Conservation (phyloP, 139 green algal genomes). For the Picochlorum sp. region DNA sequence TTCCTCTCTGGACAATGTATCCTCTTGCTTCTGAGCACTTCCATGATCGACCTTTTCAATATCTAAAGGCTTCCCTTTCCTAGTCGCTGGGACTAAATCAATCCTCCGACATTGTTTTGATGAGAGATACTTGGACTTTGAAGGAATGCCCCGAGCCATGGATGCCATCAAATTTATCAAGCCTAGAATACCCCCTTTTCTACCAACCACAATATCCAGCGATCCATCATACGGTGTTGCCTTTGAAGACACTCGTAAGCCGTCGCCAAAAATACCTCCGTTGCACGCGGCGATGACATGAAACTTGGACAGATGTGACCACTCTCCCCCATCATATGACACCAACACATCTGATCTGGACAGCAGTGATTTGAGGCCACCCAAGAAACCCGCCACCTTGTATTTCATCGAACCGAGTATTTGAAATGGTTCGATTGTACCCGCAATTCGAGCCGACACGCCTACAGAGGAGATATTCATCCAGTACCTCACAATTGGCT, state of each 20-base stretch:
- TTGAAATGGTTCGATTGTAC: background rate
- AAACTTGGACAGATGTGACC: background rate
- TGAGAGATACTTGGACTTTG: no score
- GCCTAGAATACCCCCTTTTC: background rate
- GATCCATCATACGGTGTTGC: constrained; percentile 7
- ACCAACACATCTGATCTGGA: background rate
- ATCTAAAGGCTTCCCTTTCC: no score
- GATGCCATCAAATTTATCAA: background rate
- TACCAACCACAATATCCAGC: constrained; percentile 4
- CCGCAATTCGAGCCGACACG: background rate
- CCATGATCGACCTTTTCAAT: no score
- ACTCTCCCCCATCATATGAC: constrained; percentile 10
- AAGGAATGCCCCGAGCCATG: no score
- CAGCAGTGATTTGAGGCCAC: background rate
- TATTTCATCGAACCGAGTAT: constrained; percentile 1
- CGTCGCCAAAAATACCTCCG: constrained; percentile 10
- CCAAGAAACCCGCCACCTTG: background rate
- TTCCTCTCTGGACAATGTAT: no score
- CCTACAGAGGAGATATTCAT: constrained; percentile 6
- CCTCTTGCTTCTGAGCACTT: no score
- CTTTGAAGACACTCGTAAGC: background rate
- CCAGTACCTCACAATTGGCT: background rate
- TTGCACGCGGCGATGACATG: constrained; percentile 2
- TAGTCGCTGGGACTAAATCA: no score
- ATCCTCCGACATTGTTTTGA: no score